Base-by-base conservation (phyloP, 2,329 filamentous ascomycete species). In the Alternaria hordeiaustralica region DNA sequence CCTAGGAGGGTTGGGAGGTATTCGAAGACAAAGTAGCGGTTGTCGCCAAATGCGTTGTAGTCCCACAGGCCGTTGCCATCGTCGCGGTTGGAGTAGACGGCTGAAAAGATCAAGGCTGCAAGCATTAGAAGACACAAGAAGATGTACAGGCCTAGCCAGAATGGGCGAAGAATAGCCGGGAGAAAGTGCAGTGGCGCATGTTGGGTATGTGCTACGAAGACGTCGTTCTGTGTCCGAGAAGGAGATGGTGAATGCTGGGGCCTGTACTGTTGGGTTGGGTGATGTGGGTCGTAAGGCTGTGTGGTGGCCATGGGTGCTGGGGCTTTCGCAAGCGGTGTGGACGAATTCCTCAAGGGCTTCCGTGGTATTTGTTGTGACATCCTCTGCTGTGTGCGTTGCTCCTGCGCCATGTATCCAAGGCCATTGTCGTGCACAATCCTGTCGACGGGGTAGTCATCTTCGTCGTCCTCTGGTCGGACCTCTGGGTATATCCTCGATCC, bases 1-100 rank as follows among this genome's bases (percentile, higher is more conserved):
- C 90, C 92, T 13, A 96, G 75, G 0, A 97, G 82, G 60, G 94
- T 93, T 3, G 95, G 94, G 2, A 97, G 82, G 67, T 97, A 92
- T 65, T 93, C 88, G 78, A 97, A 96, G 50, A 96, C 80, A 77
- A 97, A 97, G 80, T 96, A 97, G 68, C 89, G 86, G 9, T 85
- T 86, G 54, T 90, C 90, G 64, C 92, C 91, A 61, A 93, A 90
- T 28, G 85, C 86, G 33, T 83, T 82, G 76, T 94, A 97, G 4
- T 85, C 80, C 75, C 87, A 89, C 12, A 97, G 82, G 8, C 78
- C 93, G 10, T 84, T 78, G 1, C 93, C 93, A 10, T 84, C 79
- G 67, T 11, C 66, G 53, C 72, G 75, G 41, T 75, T 71, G 15
- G 79, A 81, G 61, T 76, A 77, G 6, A 79, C 64, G 15, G 91